Evolutionary conservation across 345 rosid genomes (phyloP).

Genomic region (Brassica carinata): DNA sequence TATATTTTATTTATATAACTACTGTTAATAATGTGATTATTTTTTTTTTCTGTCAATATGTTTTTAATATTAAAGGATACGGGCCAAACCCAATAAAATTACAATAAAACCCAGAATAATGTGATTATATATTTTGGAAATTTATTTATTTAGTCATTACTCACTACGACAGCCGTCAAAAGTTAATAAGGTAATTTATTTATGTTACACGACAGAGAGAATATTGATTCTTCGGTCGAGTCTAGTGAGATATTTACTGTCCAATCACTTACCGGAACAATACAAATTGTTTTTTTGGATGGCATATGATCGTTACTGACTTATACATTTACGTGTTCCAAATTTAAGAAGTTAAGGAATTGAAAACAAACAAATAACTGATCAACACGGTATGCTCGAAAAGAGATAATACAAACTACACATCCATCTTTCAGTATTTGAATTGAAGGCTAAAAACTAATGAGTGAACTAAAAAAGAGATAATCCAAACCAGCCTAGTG

Average conservation of each 20-base stretch:
- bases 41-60: too few species aligned
- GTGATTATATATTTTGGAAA: not conserved
- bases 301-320: not conserved
- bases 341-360: not conserved
- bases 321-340: not conserved
- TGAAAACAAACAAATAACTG: not conserved
- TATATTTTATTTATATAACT: not conserved
- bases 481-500: too few species aligned
- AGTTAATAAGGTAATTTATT: not conserved
- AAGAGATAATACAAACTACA: constrained; percentile 11
- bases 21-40: not conserved
- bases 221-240: not conserved
- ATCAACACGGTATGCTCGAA: not conserved
- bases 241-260: constrained; percentile 4
- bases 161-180: not conserved
- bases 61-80: too few species aligned
- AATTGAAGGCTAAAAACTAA: not conserved
- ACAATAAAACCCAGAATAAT: too few species aligned
- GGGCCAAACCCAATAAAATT: too few species aligned
- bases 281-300: not conserved
- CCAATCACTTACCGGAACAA: not conserved
- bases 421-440: not conserved
- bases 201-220: not conserved
- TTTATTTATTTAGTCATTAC: not conserved
- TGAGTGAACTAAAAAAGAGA: constrained; percentile 18